Conservation (phyloP, 2,329 filamentous ascomycete species). For the Aspergillus fischeri region DNA sequence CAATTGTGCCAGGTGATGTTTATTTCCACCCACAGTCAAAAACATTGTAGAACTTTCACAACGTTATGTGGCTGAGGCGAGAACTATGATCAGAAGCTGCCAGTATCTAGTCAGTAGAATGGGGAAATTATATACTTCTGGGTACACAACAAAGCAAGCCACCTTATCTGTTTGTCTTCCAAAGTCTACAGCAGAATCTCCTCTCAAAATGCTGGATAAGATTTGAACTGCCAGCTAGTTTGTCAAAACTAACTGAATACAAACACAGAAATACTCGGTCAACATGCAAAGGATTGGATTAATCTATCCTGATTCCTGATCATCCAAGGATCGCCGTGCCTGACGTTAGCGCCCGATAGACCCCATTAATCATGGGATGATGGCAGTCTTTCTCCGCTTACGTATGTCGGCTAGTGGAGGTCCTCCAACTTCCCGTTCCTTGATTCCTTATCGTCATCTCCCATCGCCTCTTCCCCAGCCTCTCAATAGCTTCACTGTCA, state of each 20-base stretch:
- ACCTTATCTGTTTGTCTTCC: not conserved
- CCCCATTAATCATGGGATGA: not conserved
- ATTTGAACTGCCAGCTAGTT: not conserved
- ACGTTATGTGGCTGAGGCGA: not conserved
- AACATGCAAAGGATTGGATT: not conserved
- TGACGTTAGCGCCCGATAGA: constrained; percentile 15
- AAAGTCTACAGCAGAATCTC: not conserved
- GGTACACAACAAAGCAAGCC: not conserved
- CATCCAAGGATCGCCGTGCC: constrained; percentile 7
- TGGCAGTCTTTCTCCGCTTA: constrained; percentile 10
- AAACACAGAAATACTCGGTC: not conserved
- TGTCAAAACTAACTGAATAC: not conserved
- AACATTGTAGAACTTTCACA: not conserved
- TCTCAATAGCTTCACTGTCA: not conserved
- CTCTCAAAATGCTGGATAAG: not conserved
- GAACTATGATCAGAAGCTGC: not conserved
- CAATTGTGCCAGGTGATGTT: no score
- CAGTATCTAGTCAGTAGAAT: not conserved
- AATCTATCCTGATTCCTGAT: not conserved
- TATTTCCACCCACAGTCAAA: not conserved
- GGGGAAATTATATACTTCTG: not conserved
- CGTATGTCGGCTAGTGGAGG: not conserved
- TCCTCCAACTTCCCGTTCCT: not conserved
- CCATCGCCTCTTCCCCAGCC: not conserved
- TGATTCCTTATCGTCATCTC: not conserved